Conservation (phyloP, 2,329 filamentous ascomycete genomes). For the Myotisia sp. region DNA sequence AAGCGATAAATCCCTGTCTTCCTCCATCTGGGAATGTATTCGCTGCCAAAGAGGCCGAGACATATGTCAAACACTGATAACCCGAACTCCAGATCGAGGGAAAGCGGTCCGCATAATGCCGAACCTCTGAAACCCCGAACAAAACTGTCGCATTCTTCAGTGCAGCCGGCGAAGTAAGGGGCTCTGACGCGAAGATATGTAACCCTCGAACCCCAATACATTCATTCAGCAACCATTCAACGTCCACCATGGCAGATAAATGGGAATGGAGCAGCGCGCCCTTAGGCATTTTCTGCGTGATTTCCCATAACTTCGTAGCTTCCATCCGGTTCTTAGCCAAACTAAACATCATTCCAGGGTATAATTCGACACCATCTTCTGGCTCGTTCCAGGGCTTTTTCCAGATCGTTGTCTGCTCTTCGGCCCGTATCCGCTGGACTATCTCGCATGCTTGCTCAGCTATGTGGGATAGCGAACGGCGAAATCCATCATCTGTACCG, state of each 20-base stretch:
- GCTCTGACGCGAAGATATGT: slow-evolving; percentile 47
- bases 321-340: slow-evolving; percentile 79
- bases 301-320: slow-evolving; percentile 68
- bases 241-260: slow-evolving; percentile 79
- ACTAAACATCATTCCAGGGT: slow-evolving; percentile 87
- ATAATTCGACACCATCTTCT: slow-evolving; percentile 49
- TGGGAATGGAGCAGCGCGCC: slow-evolving; percentile 72
- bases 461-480: slow-evolving; percentile 54
- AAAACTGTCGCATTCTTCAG: slow-evolving; percentile 42
- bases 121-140: slow-evolving; percentile 45
- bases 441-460: slow-evolving; percentile 65
- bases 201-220: slow-evolving; percentile 59
- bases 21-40: slow-evolving; percentile 62
- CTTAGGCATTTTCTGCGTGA: slow-evolving; percentile 77
- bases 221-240: slow-evolving; percentile 62
- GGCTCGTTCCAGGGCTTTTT: slow-evolving; percentile 56
- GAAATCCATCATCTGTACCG: slow-evolving; percentile 19
- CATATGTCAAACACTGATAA: slow-evolving; percentile 46
- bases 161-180: slow-evolving; percentile 41
- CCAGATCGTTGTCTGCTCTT: slow-evolving; percentile 67
- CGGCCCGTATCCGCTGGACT: slow-evolving; percentile 61
- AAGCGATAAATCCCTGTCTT: slow-evolving; percentile 55
- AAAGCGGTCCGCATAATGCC: slow-evolving; percentile 17
- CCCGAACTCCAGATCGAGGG: slow-evolving; percentile 49
- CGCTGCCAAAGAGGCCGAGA: slow-evolving; percentile 50